Evolutionary conservation across 371 early-diverging fungal species (phyloP), one percentile per base, ranked within the genome.

Genomic region (Gilbertella persicaria): DNA sequence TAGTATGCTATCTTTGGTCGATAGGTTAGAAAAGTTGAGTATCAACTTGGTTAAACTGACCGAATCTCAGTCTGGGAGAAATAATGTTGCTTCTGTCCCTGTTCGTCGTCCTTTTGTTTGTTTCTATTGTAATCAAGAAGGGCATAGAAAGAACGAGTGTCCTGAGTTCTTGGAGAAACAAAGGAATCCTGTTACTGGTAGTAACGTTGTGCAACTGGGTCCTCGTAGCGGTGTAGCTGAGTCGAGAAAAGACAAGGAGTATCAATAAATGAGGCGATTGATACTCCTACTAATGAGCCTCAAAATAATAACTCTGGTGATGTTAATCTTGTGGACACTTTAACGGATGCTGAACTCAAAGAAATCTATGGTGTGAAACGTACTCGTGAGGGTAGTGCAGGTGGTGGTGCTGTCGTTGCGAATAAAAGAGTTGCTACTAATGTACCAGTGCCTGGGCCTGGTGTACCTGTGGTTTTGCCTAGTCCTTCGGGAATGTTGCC

Each of bases 181-280:
- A 30, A 30, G 17, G 20, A 46, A 12, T 6, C 33, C 33, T 33
- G 33, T 13, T 33, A 33, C 33, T 33, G 33, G 33, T 20, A 33
- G 33, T 33, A 33, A 33, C 33, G 4, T 13, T 9, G 13, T 33
- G 2, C 17, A 12, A 3, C 2, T 39, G 40, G 25, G 21, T 17
- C 1, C 33, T 23, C 10, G 43, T 19, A 0, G 2, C 24, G 25
- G 26, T 13, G 2, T 4, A 20, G 0, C 47, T 35, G 21, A n/a
- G 0, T 16, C 19, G 57, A 50, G 57, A 57, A 57, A 57, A 57
- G 50, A 23, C 9, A 17, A 36, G 4, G 45, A 50, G 37, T 39
- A 45, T 28, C 50, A 29, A n/a, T 24, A 38, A 5, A 20, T 0
- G 28, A 42, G 48, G 56, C 35, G 2, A 28, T 19, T 35, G 37